Evolutionary conservation across 306 rosid genomes (phyloP).

Genomic region (Corylus heterophylla): DNA sequence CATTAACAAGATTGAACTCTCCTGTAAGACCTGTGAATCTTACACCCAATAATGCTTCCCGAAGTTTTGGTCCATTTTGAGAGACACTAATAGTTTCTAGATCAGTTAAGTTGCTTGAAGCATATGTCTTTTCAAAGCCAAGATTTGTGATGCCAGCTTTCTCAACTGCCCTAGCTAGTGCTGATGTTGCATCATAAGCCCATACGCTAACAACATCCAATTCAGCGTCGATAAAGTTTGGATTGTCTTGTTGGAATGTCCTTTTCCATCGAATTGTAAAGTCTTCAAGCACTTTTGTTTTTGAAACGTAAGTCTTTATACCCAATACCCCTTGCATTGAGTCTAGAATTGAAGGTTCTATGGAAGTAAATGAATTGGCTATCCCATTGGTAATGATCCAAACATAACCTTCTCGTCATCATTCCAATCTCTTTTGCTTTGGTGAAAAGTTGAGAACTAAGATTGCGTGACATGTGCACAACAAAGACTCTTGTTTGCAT

Average conservation of each 20-base stretch:
- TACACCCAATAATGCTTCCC: slow-evolving; percentile 24
- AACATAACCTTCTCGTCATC: slow-evolving; percentile 45
- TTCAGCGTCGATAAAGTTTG: slow-evolving; percentile 15
- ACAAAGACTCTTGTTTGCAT: slow-evolving; percentile 39
- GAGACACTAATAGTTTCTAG: slow-evolving; percentile 41
- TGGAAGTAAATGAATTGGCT: not conserved
- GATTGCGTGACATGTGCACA: slow-evolving; percentile 23
- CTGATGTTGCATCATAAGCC: slow-evolving; percentile 66
- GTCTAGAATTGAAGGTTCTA: not conserved
- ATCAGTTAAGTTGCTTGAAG: slow-evolving; percentile 31
- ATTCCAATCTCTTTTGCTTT: slow-evolving; percentile 41
- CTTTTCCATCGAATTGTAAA: slow-evolving; percentile 48
- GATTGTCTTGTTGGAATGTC: slow-evolving; percentile 36
- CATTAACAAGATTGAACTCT: slow-evolving; percentile 12
- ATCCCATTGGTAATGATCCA: slow-evolving; percentile 40
- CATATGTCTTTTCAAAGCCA: not conserved
- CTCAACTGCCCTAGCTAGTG: slow-evolving; percentile 62
- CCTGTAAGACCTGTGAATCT: slow-evolving; percentile 28
- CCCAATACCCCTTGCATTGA: slow-evolving; percentile 46
- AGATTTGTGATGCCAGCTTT: slow-evolving; percentile 20
- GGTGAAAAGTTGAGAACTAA: slow-evolving; percentile 27
- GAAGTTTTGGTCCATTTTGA: slow-evolving; percentile 34
- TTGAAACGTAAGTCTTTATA: slow-evolving; percentile 41
- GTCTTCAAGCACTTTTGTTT: slow-evolving; percentile 25
- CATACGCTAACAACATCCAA: slow-evolving; percentile 42